These are phyloP conservation scores for Brasenia schreberi DNA, from an alignment of 164 flowering plant genomes.

Conservation along the genomic window DNA sequence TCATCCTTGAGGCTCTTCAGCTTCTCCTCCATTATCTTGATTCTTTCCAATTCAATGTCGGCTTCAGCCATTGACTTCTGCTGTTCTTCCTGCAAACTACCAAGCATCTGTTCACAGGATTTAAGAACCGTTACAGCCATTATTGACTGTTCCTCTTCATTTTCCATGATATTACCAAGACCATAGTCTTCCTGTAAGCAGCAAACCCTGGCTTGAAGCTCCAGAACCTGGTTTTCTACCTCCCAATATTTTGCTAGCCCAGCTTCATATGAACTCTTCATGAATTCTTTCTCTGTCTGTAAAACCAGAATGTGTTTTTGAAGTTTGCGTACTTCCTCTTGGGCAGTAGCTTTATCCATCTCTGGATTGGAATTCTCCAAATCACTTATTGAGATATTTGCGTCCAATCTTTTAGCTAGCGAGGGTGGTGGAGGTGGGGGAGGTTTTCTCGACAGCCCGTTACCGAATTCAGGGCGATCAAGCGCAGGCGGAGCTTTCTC, in stretches of 20 bases:
- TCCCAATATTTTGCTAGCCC: slow-evolving; percentile 47
- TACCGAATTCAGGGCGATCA: slow-evolving; percentile 4
- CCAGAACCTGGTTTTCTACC: slow-evolving; percentile 47
- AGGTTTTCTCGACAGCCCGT: slow-evolving; percentile 12
- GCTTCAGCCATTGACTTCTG: slow-evolving; percentile 32
- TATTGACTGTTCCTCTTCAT: slow-evolving; percentile 55
- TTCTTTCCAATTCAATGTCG: slow-evolving; percentile 25
- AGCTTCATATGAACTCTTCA: slow-evolving; percentile 45
- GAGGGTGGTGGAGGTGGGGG: slow-evolving; percentile 13
- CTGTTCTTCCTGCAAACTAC: slow-evolving; percentile 42
- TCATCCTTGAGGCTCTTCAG: slow-evolving; percentile 22
- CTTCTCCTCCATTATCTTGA: slow-evolving; percentile 34
- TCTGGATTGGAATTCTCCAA: slow-evolving; percentile 10
- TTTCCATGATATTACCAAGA: slow-evolving; percentile 40
- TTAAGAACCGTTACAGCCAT: slow-evolving; percentile 60
- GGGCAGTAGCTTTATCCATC: slow-evolving; percentile 16
- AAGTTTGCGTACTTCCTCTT: slow-evolving; percentile 37
- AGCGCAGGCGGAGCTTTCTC: not conserved
- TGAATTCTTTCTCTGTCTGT: slow-evolving; percentile 79
- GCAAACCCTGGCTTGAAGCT: slow-evolving; percentile 39
- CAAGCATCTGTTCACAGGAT: slow-evolving; percentile 47
- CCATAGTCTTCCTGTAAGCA: slow-evolving; percentile 61
- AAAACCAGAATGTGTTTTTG: slow-evolving; percentile 55
- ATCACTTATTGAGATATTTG: slow-evolving; percentile 8
- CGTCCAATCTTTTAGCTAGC: slow-evolving; percentile 16